Conservation (phyloP, 2,329 filamentous ascomycete genomes). For the Claviceps arundinis region DNA sequence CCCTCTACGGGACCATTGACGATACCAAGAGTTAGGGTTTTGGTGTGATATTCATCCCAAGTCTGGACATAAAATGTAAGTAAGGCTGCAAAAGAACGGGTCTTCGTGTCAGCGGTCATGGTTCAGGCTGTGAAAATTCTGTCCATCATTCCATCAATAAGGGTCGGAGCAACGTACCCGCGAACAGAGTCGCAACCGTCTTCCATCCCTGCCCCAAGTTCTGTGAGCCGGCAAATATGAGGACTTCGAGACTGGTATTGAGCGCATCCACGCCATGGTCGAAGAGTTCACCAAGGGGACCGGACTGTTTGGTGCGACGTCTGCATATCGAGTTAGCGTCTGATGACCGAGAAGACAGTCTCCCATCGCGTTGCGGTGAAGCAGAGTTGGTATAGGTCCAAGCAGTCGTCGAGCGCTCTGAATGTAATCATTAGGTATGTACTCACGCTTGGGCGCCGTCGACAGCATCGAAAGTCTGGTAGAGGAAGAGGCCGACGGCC, state of each 20-base stretch:
- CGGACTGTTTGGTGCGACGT: conserved; percentile 79
- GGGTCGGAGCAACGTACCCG: conserved; percentile 35
- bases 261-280: conserved; percentile 95
- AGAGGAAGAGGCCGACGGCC: conserved; percentile 80
- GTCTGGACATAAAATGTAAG: conserved; percentile 98
- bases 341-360: neutral
- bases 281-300: conserved; percentile 89
- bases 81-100: conserved; percentile 40
- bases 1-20: conserved; percentile 94
- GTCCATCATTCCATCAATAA: neutral
- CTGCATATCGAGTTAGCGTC: conserved; percentile 24
- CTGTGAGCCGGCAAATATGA: conserved; percentile 84
- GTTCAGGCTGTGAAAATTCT: neutral
- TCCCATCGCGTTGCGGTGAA: neutral
- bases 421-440: neutral
- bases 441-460: conserved; percentile 85
- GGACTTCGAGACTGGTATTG: conserved; percentile 86
- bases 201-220: conserved; percentile 89
- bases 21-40: conserved; percentile 82
- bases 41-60: conserved; percentile 98
- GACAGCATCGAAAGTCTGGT: conserved; percentile 97
- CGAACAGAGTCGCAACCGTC: conserved; percentile 73
- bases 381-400: neutral
- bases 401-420: neutral
- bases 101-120: neutral